Evolutionary conservation across 2,329 filamentous ascomycete species (phyloP), one percentile per base, ranked within the genome.

Genomic region (Fusarium sp.): DNA sequence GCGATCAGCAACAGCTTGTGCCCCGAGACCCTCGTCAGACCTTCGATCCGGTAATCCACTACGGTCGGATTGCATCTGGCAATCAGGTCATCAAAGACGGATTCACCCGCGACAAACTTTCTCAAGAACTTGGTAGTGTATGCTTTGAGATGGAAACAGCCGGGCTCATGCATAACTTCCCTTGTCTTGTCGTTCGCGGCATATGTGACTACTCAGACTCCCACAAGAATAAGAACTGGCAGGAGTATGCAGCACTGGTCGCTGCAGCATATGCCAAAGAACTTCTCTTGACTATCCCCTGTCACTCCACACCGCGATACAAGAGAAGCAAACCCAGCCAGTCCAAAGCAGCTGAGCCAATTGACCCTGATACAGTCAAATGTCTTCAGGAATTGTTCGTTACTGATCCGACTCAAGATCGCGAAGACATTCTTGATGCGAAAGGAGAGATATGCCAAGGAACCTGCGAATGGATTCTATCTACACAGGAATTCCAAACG

Each of bases 51-150:
- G 8, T 15, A 0, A 47, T 66, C 0, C 53, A 70, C 32, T n/a
- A 58, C 13, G 65, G 56, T 2, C 52, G 15, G 0, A 43, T 77
- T 20, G 76, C 74, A 0, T 80, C 78, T 0, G 78, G 74, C 0
- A 77, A 81, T 43, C 65, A 72, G 3, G 75, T 82, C 1, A 77
- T 83, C 44, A 80, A 78, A 24, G 67, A 78, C 19, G 76, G 70
- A 1, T 2, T 8, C 0, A 62, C 67, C 1, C 68, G 81, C 7
- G 79, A 83, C 30, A 8, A 47, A 0, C 47, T 80, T 4, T 68
- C 73, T 0, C 13, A 32, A 1, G 24, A 67, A 1, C 44, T 62
- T 0, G 48, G 41, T 0, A 60, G 65, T 0, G 40, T 74, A 0
- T 77, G 76, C 6, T 67, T 78, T 8, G 72, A 79, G 20, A 77